These are phyloP conservation scores for Podila clonocystis DNA, from an alignment of 192 early-diverging fungal species.

Conservation along the genomic window DNA sequence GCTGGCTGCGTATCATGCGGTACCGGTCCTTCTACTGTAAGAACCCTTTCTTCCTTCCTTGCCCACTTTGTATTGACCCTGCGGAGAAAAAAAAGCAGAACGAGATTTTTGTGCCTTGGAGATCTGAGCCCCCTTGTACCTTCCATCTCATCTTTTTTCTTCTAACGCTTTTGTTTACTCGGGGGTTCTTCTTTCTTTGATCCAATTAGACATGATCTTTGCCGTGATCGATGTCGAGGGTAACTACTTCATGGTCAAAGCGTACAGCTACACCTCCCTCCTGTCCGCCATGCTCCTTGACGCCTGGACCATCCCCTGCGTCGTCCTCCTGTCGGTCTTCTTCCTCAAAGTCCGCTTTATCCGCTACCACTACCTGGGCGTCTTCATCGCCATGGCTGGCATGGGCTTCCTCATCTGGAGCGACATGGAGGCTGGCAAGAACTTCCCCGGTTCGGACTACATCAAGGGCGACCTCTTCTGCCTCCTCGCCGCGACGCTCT, in stretches of 20 bases:
- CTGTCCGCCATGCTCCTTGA: slow-evolving; percentile 83
- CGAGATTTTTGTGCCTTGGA: no score
- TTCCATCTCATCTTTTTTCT: slow-evolving; percentile 1
- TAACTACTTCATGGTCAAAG: slow-evolving; percentile 85
- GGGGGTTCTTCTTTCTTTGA: neutral
- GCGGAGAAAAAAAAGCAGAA: no score
- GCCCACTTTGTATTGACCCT: neutral
- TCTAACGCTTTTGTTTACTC: neutral
- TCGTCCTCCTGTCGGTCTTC: slow-evolving; percentile 71
- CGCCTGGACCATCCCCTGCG: slow-evolving; percentile 79
- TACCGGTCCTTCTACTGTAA: slow-evolving; percentile 56
- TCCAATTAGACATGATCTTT: slow-evolving; percentile 61
- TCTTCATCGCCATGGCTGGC: slow-evolving; percentile 73
- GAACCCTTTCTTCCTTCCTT: neutral
- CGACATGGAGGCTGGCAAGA: slow-evolving; percentile 70
- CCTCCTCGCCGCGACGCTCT: slow-evolving; percentile 76
- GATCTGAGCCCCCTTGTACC: no score
- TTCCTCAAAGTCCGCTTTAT: slow-evolving; percentile 70
- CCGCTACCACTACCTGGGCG: slow-evolving; percentile 75
- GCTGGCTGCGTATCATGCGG: slow-evolving; percentile 58
- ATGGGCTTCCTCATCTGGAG: slow-evolving; percentile 73
- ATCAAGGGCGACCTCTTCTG: slow-evolving; percentile 80
- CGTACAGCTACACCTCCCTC: slow-evolving; percentile 78
- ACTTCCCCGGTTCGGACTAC: slow-evolving; percentile 53
- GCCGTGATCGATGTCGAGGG: slow-evolving; percentile 80